A percentile compares a stretch with the other conserved stretches of the same genome.
These are phyloP conservation scores for Didymosphaeria variabile DNA, from an alignment of 2,329 filamentous ascomycete species.

Conservation along the genomic window DNA sequence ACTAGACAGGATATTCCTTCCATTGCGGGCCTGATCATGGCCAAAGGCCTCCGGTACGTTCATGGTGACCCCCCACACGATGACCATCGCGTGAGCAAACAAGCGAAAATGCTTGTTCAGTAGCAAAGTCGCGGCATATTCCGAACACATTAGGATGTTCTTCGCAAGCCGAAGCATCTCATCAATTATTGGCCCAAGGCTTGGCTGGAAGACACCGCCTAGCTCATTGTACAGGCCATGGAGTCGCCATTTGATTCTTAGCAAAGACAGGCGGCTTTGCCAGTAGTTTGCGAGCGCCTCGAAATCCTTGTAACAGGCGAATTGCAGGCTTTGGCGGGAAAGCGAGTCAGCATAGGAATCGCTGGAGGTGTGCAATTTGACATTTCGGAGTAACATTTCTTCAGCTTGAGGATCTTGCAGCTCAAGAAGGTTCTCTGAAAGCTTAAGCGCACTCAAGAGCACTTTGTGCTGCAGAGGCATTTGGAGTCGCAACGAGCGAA, in stretches of 20 bases:
- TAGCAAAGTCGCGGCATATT: conserved; percentile 22
- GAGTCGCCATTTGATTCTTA: conserved; percentile 22
- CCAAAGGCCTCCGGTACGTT: conserved; percentile 15
- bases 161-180: conserved; percentile 22
- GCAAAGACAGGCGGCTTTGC: conserved; percentile 23
- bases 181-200: conserved; percentile 16
- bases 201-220: conserved; percentile 13
- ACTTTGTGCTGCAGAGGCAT: conserved; percentile 15
- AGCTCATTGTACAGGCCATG: conserved; percentile 5
- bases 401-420: conserved; percentile 24
- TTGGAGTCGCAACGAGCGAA: conserved; percentile 23
- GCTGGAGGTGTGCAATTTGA: conserved; percentile 16
- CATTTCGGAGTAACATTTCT: conserved; percentile 21
- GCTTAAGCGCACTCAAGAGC: conserved; percentile 18
- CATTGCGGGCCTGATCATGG: conserved; percentile 14
- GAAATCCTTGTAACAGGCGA: conserved; percentile 25
- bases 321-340: conserved; percentile 21
- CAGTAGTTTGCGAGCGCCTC: conserved; percentile 29
- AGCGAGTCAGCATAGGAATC: conserved; percentile 10
- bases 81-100: conserved; percentile 23
- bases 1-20: conserved; percentile 15
- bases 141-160: conserved; percentile 24
- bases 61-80: conserved; percentile 25
- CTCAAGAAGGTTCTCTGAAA: conserved; percentile 22
- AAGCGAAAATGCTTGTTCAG: conserved; percentile 24